These are phyloP conservation scores for Luffa aegyptiaca DNA, from an alignment of 306 rosid genomes.

Conservation along the genomic window DNA sequence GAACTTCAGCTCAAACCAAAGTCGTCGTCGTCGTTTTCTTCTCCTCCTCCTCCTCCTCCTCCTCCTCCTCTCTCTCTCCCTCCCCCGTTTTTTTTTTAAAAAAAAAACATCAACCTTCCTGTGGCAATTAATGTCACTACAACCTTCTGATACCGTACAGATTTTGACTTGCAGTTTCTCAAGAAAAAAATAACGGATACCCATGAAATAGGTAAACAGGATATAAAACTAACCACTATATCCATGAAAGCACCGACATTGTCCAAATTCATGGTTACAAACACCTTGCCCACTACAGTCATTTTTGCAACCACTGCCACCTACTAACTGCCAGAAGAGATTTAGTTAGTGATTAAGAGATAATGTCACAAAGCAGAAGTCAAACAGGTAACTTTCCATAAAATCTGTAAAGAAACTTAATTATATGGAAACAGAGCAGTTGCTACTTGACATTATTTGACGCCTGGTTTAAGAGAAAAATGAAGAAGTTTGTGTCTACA, in stretches of 20 bases:
- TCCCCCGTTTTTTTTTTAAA: too few species aligned
- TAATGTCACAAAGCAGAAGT: neutral
- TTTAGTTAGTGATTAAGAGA: neutral
- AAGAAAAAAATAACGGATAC: neutral
- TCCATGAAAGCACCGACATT: constrained; percentile 90
- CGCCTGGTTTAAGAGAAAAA: neutral
- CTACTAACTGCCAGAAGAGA: constrained; percentile 48
- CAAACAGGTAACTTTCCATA: neutral
- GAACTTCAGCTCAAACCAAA: constrained; percentile 5
- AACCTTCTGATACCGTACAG: neutral
- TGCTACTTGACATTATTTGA: neutral
- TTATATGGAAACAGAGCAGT: neutral
- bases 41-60: too few species aligned
- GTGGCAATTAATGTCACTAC: neutral
- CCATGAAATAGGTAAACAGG: neutral
- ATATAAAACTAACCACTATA: constrained; percentile 44
- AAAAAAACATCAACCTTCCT: neutral
- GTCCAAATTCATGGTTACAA: constrained; percentile 78
- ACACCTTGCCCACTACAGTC: constrained; percentile 77
- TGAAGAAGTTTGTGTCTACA: neutral
- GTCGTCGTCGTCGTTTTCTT: neutral
- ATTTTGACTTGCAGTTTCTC: neutral
- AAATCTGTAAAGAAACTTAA: neutral
- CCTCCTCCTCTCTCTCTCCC: too few species aligned
- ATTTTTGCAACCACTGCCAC: constrained; percentile 60